These are phyloP conservation scores for Trichoderma semiorbis DNA, from an alignment of 2,329 filamentous ascomycete species.

Conservation along the genomic window DNA sequence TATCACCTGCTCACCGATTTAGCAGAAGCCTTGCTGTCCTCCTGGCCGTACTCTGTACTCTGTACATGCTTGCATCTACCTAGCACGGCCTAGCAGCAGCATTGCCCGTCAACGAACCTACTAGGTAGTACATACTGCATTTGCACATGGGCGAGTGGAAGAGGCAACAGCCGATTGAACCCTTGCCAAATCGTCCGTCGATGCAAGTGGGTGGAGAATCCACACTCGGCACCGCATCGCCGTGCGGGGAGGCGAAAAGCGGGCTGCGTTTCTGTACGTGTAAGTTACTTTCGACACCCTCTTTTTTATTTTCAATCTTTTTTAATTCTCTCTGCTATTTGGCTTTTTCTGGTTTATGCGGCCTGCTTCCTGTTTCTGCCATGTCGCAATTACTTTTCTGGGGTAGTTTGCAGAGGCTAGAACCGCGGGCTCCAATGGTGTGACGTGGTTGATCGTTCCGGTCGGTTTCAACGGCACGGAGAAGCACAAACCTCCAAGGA, in stretches of 20 bases:
- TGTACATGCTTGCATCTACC: background rate
- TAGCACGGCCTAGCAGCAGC: background rate
- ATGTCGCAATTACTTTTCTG: background rate
- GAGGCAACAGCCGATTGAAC: slow-evolving; percentile 11
- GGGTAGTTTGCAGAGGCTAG: background rate
- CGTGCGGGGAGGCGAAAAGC: slow-evolving; percentile 12
- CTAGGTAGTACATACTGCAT: background rate
- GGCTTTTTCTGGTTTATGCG: background rate
- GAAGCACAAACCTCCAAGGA: background rate
- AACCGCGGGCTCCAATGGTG: slow-evolving; percentile 1
- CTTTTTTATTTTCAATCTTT: background rate
- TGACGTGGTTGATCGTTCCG: slow-evolving; percentile 11
- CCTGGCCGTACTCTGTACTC: background rate
- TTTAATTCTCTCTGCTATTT: background rate
- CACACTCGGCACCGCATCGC: slow-evolving; percentile 14
- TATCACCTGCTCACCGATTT: slow-evolving; percentile 8
- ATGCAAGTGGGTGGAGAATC: slow-evolving; percentile 10
- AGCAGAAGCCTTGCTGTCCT: background rate
- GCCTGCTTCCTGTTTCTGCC: background rate
- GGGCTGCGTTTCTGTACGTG: background rate
- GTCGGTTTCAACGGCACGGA: slow-evolving; percentile 7
- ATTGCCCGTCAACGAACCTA: background rate
- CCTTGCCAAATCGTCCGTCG: background rate
- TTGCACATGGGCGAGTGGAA: background rate
- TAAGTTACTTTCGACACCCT: background rate